Evolutionary conservation across 1,284 basidiomycete species (phyloP), one percentile per base, ranked within the genome.

Genomic region (Trichosporon faecale): DNA sequence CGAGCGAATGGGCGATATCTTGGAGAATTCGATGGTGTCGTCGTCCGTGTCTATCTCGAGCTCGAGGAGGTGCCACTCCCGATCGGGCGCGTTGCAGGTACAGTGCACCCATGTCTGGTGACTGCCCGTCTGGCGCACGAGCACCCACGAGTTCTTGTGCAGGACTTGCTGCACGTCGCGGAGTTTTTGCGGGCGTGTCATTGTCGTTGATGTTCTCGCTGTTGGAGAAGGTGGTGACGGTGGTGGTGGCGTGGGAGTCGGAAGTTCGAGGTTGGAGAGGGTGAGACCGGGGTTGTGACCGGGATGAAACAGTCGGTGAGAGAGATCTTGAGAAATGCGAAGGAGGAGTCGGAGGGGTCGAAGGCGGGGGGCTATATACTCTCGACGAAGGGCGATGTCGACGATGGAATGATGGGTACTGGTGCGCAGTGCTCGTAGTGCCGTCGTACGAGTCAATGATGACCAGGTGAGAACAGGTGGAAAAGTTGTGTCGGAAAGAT

Each of bases 31-130:
- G n/a, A n/a, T n/a, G n/a, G n/a, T n/a, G 25, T 29, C 52, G 52
- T 57, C 52, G 52, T 27, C 27, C 25, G 25, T 57, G 25, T 57
- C 52, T 16, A 44, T n/a, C 16, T 44, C 40, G 40, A 44, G 52
- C 25, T 27, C 23, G 52, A 63, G 60, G 40, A 44, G 40, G 18
- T 44, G 40, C n/a, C n/a, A n/a, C 4, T 14, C 29, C 2, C 66
- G 60, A 18, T 35, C 46, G 2, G 11, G 27, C 31, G 4, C 27
- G 31, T 27, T 18, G 29, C 57, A 61, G 9, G 57, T 61, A 29
- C 57, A 61, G 29, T 68, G 44, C 16, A 14, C 25, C 67, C 67
- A 68, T 14, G 61, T 68, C 46, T 52, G 27, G 61, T 68, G 67
- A 5, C 61, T 64, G 61, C 67, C 67, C 11, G 9, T 18, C 27